Evolutionary conservation across 306 rosid genomes (phyloP).

Genomic region (Ziziphus jujuba): DNA sequence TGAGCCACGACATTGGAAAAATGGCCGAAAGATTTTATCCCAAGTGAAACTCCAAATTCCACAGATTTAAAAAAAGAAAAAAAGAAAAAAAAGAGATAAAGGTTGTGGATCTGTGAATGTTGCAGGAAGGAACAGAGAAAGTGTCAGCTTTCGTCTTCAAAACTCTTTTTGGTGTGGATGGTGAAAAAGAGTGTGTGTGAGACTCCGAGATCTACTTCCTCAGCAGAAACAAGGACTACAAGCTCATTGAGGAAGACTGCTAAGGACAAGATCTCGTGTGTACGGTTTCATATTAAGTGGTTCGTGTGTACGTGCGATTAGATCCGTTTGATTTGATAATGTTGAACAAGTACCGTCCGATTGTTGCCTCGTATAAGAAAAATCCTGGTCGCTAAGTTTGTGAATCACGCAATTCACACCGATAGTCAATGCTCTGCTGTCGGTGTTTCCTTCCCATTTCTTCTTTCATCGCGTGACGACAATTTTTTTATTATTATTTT

Average conservation of each 20-base stretch:
- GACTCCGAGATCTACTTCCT: conserved; percentile 39
- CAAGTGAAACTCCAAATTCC: background rate
- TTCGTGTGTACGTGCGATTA: background rate
- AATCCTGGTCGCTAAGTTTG: background rate
- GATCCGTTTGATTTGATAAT: background rate
- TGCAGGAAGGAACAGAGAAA: background rate
- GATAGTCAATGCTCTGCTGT: too few species aligned
- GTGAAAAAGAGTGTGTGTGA: conserved; percentile 6
- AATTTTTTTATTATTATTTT: too few species aligned
- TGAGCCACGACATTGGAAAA: conserved; percentile 34
- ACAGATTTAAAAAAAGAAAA: too few species aligned
- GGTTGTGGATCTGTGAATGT: conserved; percentile 26
- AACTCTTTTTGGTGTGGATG: conserved; percentile 18
- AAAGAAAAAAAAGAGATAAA: background rate
- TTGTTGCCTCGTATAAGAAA: background rate
- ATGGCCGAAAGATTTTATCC: background rate
- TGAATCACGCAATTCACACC: too few species aligned
- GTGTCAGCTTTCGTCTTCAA: background rate
- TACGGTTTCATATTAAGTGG: too few species aligned
- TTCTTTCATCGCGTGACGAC: too few species aligned
- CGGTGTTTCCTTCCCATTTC: too few species aligned
- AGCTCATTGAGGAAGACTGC: background rate
- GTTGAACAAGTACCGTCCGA: background rate
- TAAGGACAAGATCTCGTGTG: background rate
- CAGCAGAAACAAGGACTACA: background rate